Percentiles rank a stretch among this genome's conserved stretches.
Evolutionary conservation across 495 filamentous ascomycete genomes (phyloP).

Genomic region (Cairneyella variabilis): DNA sequence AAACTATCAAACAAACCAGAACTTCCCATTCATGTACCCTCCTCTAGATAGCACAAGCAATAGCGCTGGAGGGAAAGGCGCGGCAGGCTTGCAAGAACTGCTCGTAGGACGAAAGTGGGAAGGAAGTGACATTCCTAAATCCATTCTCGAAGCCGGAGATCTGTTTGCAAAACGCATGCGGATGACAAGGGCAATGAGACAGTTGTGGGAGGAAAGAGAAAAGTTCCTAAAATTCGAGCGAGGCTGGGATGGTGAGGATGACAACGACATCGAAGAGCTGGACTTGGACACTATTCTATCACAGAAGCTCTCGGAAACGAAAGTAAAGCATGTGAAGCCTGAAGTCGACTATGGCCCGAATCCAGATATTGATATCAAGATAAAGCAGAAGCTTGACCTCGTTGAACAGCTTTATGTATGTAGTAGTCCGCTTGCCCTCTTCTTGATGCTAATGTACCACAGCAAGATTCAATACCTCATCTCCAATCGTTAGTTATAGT

Average conservation of each 20-base stretch:
- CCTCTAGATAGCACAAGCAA: conserved; percentile 80
- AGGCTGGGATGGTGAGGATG: conserved; percentile 65
- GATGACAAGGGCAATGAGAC: conserved; percentile 84
- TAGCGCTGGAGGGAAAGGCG: conserved; percentile 81
- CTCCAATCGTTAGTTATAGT: conserved; percentile 95
- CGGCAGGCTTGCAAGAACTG: conserved; percentile 66
- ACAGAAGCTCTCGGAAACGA: conserved; percentile 28
- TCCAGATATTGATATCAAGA: conserved; percentile 32
- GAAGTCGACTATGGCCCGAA: conserved; percentile 53
- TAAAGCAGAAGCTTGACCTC: conserved; percentile 63
- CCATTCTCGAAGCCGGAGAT: conserved; percentile 92
- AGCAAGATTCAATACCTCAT: conserved; percentile 74
- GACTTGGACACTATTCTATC: conserved; percentile 36
- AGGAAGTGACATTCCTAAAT: conserved; percentile 84
- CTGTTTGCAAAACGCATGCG: conserved; percentile 85
- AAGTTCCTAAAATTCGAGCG: conserved; percentile 86
- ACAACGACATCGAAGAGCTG: conserved; percentile 49
- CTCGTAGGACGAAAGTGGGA: conserved; percentile 81
- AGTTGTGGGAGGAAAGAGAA: conserved; percentile 93
- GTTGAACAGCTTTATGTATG: conserved; percentile 86
- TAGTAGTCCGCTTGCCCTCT: conserved; percentile 14
- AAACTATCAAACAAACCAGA: conserved; percentile 98
- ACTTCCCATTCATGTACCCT: conserved; percentile 97
- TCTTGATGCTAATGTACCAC: conserved; percentile 23
- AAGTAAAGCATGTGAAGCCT: conserved; percentile 27